A percentile compares a stretch with the other conserved stretches of the same genome.
These are phyloP conservation scores for Ustilago sp. DNA, from an alignment of 1,284 basidiomycete species.

Conservation along the genomic window DNA sequence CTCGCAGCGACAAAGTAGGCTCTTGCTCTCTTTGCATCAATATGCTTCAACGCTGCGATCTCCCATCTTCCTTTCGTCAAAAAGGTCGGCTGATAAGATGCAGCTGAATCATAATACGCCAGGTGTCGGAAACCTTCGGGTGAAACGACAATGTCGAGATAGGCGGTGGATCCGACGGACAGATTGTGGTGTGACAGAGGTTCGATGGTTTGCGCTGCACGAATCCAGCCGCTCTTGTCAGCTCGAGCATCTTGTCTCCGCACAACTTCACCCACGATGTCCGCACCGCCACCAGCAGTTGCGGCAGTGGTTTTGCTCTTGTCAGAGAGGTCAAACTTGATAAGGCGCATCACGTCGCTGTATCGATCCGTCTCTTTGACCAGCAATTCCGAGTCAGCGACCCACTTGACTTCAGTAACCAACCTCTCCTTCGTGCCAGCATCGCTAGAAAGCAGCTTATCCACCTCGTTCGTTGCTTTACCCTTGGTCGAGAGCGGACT, in stretches of 20 bases:
- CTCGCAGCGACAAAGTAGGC: slow-evolving; percentile 90
- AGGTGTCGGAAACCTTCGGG: slow-evolving; percentile 56
- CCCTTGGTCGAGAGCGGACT: slow-evolving; percentile 32
- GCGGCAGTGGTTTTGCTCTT: slow-evolving; percentile 10
- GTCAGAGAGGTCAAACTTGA: slow-evolving; percentile 45
- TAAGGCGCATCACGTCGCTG: slow-evolving; percentile 57
- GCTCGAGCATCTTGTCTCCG: slow-evolving; percentile 78
- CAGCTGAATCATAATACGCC: slow-evolving; percentile 50
- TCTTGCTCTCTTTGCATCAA: slow-evolving; percentile 77
- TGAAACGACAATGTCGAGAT: slow-evolving; percentile 57
- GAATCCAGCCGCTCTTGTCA: slow-evolving; percentile 91
- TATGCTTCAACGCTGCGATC: slow-evolving; percentile 79
- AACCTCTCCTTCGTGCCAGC: slow-evolving; percentile 73
- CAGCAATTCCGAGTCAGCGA: slow-evolving; percentile 80
- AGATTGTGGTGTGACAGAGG: slow-evolving; percentile 47
- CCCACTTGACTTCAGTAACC: slow-evolving; percentile 86
- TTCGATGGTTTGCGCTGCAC: slow-evolving; percentile 69
- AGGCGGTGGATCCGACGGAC: slow-evolving; percentile 41
- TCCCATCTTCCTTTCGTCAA: slow-evolving; percentile 91
- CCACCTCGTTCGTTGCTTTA: slow-evolving; percentile 69
- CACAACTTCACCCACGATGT: slow-evolving; percentile 58
- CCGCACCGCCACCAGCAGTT: slow-evolving; percentile 23
- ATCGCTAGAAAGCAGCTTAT: slow-evolving; percentile 74
- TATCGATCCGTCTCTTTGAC: slow-evolving; percentile 82
- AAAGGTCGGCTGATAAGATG: slow-evolving; percentile 69